phyloP scores from a whole-genome alignment of 1,139 yeast genomes.

The Geotrichum citri-aurantii region DNA sequence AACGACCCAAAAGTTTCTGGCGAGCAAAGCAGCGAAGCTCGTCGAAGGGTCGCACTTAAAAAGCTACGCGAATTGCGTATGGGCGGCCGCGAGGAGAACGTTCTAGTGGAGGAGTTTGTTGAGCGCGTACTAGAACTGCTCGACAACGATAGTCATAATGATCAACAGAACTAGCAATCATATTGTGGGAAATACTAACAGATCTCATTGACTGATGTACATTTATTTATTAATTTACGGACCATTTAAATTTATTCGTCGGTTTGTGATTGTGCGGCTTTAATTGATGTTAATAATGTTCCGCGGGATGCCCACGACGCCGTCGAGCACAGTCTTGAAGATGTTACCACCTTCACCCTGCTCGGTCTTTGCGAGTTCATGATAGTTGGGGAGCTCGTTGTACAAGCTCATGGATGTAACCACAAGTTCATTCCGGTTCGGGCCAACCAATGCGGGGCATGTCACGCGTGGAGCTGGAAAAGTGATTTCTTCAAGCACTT shows the following conservation, averaged over 20 bases:
- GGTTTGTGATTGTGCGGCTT: background rate
- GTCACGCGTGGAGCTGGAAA: slow-evolving; percentile 63
- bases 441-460: slow-evolving; percentile 71
- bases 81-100: slow-evolving; percentile 63
- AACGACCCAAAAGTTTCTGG: slow-evolving; percentile 44
- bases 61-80: slow-evolving; percentile 54
- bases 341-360: slow-evolving; percentile 54
- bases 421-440: slow-evolving; percentile 50
- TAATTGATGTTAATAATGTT: slow-evolving; percentile 8
- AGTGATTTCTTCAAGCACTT: slow-evolving; percentile 45
- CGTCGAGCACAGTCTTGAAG: slow-evolving; percentile 37
- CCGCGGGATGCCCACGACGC: slow-evolving; percentile 15
- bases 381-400: slow-evolving; percentile 36
- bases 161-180: background rate
- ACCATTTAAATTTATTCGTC: background rate
- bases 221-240: background rate
- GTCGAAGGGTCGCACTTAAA: slow-evolving; percentile 53
- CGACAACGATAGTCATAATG: background rate
- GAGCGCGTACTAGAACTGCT: slow-evolving; percentile 23
- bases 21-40: slow-evolving; percentile 42
- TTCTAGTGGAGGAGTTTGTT: slow-evolving; percentile 57
- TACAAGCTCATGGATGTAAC: slow-evolving; percentile 61
- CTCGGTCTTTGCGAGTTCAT: slow-evolving; percentile 13
- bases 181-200: too few species aligned
- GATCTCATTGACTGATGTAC: background rate